Evolutionary conservation across 2,329 filamentous ascomycete species (phyloP).

Genomic region (Alternaria panax): DNA sequence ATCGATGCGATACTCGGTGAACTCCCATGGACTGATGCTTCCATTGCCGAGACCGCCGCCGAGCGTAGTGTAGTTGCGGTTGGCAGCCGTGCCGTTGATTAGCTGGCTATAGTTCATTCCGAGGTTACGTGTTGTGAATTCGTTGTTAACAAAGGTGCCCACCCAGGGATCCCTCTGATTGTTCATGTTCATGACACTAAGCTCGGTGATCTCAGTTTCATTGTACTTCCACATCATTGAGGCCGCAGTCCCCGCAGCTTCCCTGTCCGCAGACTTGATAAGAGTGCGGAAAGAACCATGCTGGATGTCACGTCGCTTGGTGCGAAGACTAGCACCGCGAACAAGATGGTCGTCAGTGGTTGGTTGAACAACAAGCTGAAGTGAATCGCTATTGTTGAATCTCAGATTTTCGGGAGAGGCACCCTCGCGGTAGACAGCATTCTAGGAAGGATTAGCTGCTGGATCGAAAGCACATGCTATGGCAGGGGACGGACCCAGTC

Average conservation of each 20-base stretch:
- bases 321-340: conserved; percentile 54
- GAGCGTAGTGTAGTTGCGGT: conserved; percentile 51
- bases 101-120: conserved; percentile 54
- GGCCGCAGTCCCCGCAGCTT: conserved; percentile 52
- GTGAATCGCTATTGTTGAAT: conserved; percentile 43
- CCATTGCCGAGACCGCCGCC: conserved; percentile 38
- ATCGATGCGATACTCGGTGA: conserved; percentile 57
- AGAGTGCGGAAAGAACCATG: conserved; percentile 57
- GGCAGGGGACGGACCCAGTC: conserved; percentile 45
- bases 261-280: conserved; percentile 51
- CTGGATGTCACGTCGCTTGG: conserved; percentile 55
- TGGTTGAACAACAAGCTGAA: conserved; percentile 48
- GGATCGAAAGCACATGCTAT: neutral
- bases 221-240: conserved; percentile 58
- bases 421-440: conserved; percentile 54
- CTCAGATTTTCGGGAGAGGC: conserved; percentile 52
- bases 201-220: conserved; percentile 52
- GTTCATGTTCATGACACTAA: conserved; percentile 58
- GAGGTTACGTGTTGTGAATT: conserved; percentile 48
- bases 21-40: conserved; percentile 53
- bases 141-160: conserved; percentile 48
- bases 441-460: conserved; percentile 22
- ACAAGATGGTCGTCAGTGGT: conserved; percentile 51
- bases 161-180: conserved; percentile 50
- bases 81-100: conserved; percentile 31